phyloP scores from a whole-genome alignment of 2,329 filamentous ascomycete species.

The Aspergillus thermomutatus region DNA sequence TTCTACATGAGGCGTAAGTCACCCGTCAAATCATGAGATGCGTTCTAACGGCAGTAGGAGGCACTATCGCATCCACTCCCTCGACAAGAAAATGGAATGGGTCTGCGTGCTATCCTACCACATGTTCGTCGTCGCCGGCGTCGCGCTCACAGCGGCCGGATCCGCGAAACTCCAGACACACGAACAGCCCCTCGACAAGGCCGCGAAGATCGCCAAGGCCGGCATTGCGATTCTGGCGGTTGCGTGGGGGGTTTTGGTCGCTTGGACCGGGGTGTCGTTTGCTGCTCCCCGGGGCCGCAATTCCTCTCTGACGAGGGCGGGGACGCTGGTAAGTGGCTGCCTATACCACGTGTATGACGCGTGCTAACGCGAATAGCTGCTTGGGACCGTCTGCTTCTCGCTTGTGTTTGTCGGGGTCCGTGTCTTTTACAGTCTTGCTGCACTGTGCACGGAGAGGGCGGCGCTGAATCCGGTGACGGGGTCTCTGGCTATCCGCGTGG shows the following conservation, averaged over 20 bases:
- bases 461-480: slow-evolving; percentile 21
- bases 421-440: slow-evolving; percentile 21
- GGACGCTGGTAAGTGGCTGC: not conserved
- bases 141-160: slow-evolving; percentile 13
- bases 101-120: slow-evolving; percentile 8
- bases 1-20: slow-evolving; percentile 37
- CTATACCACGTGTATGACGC: not conserved
- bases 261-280: slow-evolving; percentile 7
- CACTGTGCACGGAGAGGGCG: slow-evolving; percentile 15
- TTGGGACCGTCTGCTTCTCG: not conserved
- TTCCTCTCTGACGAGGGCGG: not conserved
- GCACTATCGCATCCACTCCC: slow-evolving; percentile 13
- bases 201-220: slow-evolving; percentile 9
- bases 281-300: not conserved
- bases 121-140: slow-evolving; percentile 12
- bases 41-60: slow-evolving; percentile 10
- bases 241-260: slow-evolving; percentile 12
- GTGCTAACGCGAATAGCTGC: slow-evolving; percentile 2
- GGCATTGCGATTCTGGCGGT: slow-evolving; percentile 11
- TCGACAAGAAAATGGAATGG: not conserved
- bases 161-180: slow-evolving; percentile 9
- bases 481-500: slow-evolving; percentile 16
- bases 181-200: slow-evolving; percentile 11
- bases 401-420: slow-evolving; percentile 24
- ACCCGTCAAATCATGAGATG: not conserved